Evolutionary conservation across 306 rosid genomes (phyloP).

Genomic region (Fragaria iinumae): DNA sequence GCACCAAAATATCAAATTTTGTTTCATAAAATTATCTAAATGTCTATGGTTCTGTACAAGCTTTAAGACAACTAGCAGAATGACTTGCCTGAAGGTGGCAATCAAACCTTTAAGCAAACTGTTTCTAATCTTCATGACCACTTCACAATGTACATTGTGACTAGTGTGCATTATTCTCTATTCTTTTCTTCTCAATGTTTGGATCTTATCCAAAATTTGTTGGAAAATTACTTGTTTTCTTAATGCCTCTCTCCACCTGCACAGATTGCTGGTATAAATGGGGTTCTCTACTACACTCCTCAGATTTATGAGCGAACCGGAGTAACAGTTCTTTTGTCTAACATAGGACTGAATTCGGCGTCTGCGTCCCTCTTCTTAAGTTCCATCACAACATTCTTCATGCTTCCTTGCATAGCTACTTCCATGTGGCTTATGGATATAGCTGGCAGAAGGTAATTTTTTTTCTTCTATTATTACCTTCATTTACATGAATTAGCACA

Average conservation of each 20-base stretch:
- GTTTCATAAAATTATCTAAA: background rate
- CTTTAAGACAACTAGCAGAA: background rate
- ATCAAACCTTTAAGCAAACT: background rate
- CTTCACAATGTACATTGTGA: background rate
- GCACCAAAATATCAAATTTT: background rate
- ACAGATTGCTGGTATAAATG: conserved; percentile 73
- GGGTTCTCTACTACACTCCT: conserved; percentile 68
- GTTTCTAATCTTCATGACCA: background rate
- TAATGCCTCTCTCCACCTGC: conserved; percentile 11
- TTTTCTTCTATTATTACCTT: background rate
- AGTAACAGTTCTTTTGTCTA: conserved; percentile 49
- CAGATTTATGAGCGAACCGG: conserved; percentile 67
- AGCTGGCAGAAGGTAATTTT: conserved; percentile 66
- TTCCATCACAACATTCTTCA: conserved; percentile 51
- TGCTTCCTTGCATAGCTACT: conserved; percentile 76
- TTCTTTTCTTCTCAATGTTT: background rate
- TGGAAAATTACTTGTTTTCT: background rate
- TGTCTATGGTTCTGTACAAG: background rate
- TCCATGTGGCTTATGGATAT: conserved; percentile 67
- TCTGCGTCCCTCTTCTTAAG: conserved; percentile 60
- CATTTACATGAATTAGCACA: background rate
- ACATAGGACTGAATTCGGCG: conserved; percentile 44
- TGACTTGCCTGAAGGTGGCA: background rate
- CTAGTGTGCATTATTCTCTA: background rate
- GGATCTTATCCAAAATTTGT: too few species aligned